These are phyloP conservation scores for Mediolabrus comicus DNA, from an alignment of 108 stramenopile species.

Conservation along the genomic window DNA sequence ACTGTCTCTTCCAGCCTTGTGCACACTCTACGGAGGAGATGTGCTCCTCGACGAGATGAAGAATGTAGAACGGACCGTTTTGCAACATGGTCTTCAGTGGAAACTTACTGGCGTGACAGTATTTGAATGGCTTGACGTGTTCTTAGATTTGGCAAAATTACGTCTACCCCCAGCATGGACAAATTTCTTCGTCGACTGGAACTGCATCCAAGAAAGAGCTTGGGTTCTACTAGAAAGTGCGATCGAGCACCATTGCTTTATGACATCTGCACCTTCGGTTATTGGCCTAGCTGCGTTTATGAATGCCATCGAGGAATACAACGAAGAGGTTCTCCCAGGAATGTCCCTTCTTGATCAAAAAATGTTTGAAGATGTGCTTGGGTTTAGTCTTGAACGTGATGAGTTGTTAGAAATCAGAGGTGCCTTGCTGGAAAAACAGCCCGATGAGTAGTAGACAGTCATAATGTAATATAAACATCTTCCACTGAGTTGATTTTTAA, in stretches of 20 bases:
- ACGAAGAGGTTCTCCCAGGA: not conserved
- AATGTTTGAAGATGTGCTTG: not conserved
- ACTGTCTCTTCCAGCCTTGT: not conserved
- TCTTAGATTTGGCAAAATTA: constrained; percentile 1
- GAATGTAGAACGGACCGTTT: not conserved
- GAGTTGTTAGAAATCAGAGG: not conserved
- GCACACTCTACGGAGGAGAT: not conserved
- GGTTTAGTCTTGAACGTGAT: not conserved
- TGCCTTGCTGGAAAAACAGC: not conserved
- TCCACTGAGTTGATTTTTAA: too few species aligned
- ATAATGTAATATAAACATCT: too few species aligned
- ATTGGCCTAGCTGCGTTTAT: not conserved
- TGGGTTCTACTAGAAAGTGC: not conserved
- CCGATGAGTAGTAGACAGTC: too few species aligned
- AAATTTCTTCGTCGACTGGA: not conserved
- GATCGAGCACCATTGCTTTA: not conserved
- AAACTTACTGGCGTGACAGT: not conserved
- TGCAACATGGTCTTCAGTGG: not conserved
- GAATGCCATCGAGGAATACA: not conserved
- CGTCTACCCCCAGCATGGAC: not conserved
- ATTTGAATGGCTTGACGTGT: not conserved
- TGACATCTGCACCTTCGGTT: not conserved
- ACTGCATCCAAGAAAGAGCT: not conserved
- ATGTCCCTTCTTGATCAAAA: not conserved
- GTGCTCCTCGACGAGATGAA: not conserved